A percentile compares a stretch with the other conserved stretches of the same genome.
Conservation (phyloP, 352 stramenopile species). For the Paralagenidium karlingii region DNA sequence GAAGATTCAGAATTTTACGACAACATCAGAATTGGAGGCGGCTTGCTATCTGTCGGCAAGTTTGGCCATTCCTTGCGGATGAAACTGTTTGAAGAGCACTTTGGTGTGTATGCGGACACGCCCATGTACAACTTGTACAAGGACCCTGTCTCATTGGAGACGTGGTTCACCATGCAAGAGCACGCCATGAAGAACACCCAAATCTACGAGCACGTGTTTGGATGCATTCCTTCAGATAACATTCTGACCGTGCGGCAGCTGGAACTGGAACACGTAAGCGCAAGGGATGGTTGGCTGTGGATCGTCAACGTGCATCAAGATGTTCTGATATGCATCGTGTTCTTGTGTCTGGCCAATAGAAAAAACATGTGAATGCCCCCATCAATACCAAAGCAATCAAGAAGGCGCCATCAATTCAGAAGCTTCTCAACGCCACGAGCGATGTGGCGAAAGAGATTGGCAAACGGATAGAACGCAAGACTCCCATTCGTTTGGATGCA, state of each 20-base stretch:
- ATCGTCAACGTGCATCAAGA: no score
- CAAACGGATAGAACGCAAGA: no score
- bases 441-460: no score
- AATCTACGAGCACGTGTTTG: slow-evolving; percentile 77
- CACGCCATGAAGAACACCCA: slow-evolving; percentile 75
- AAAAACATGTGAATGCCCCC: no score
- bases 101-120: slow-evolving; percentile 37
- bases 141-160: slow-evolving; percentile 42
- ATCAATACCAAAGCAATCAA: no score
- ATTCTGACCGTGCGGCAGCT: slow-evolving; percentile 63
- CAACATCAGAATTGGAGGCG: slow-evolving; percentile 25
- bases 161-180: slow-evolving; percentile 77
- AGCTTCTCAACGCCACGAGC: no score
- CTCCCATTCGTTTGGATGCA: no score
- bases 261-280: no score
- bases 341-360: no score
- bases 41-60: slow-evolving; percentile 44
- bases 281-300: no score
- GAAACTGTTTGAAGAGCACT: slow-evolving; percentile 80
- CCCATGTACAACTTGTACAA: slow-evolving; percentile 36
- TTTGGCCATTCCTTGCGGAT: slow-evolving; percentile 81
- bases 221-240: slow-evolving; percentile 62
- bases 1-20: slow-evolving; percentile 67
- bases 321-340: no score
- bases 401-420: no score